Percentiles rank a stretch among this genome's conserved stretches.
Conservation (phyloP, 2,329 filamentous ascomycete genomes). For the Colletotrichum sp. region DNA sequence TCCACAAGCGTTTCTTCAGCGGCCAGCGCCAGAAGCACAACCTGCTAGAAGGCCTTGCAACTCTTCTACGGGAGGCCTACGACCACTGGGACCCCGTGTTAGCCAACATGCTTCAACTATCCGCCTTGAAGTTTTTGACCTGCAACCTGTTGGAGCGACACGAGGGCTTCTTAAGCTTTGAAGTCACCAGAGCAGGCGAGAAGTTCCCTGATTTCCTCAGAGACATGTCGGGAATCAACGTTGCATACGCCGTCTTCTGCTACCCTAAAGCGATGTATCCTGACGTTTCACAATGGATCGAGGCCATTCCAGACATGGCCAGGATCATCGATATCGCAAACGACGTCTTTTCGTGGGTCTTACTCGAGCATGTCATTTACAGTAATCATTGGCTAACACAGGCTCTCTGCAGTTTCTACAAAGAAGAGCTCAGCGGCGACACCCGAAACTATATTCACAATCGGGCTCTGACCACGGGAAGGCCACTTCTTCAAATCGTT, state of each 20-base stretch:
- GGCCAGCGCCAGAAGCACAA: conserved; percentile 24
- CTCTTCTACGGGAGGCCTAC: conserved; percentile 22
- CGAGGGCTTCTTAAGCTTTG: conserved; percentile 23
- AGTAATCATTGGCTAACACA: neutral
- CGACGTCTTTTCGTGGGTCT: conserved; percentile 27
- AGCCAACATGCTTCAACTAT: conserved; percentile 24
- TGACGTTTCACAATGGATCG: conserved; percentile 21
- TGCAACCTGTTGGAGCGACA: conserved; percentile 26
- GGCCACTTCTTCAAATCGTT: conserved; percentile 3
- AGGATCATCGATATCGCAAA: conserved; percentile 26
- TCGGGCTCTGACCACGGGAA: conserved; percentile 7
- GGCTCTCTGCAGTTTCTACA: conserved; percentile 23
- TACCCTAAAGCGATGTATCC: conserved; percentile 24
- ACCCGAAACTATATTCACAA: conserved; percentile 26
- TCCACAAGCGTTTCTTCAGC: conserved; percentile 23
- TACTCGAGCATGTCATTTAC: neutral
- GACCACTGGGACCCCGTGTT: conserved; percentile 24
- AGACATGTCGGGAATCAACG: conserved; percentile 25
- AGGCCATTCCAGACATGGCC: conserved; percentile 27
- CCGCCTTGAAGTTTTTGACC: conserved; percentile 25
- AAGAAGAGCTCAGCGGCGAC: conserved; percentile 24
- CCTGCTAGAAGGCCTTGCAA: conserved; percentile 22
- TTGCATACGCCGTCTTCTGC: conserved; percentile 26
- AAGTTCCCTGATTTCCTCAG: conserved; percentile 25
- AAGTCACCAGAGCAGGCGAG: conserved; percentile 15